phyloP scores from a whole-genome alignment of 495 filamentous ascomycete species.

The Talaromyces stipitatus region DNA sequence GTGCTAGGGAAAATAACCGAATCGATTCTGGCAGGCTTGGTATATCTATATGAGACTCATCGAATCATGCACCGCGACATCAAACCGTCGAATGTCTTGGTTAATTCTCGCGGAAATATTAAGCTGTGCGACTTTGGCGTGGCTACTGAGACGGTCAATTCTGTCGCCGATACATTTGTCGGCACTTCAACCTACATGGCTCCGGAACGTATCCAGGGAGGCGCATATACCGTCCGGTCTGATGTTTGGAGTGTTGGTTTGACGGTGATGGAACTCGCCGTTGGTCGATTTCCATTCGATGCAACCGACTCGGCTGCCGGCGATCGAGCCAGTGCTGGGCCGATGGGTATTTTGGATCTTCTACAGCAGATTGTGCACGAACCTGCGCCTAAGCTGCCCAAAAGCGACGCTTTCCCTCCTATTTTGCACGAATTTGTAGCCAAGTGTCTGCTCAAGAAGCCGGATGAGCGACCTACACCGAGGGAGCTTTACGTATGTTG shows the following conservation, averaged over 20 bases:
- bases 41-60: conserved; percentile 88
- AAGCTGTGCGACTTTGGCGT: conserved; percentile 98
- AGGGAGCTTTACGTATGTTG: conserved; percentile 60
- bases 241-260: conserved; percentile 99
- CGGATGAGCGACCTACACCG: conserved; percentile 82
- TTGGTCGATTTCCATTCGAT: conserved; percentile 92
- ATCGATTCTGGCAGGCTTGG: conserved; percentile 87
- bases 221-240: conserved; percentile 94
- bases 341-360: conserved; percentile 91
- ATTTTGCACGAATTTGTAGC: conserved; percentile 96
- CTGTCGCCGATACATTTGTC: conserved; percentile 94
- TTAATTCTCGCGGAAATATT: conserved; percentile 89
- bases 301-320: conserved; percentile 66
- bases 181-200: conserved; percentile 99
- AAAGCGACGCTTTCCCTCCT: conserved; percentile 92
- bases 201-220: conserved; percentile 92
- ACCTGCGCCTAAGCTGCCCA: conserved; percentile 83
- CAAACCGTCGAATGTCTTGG: conserved; percentile 93
- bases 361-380: conserved; percentile 97
- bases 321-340: conserved; percentile 59
- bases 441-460: conserved; percentile 84
- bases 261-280: conserved; percentile 91
- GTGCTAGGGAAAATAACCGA: conserved; percentile 98
- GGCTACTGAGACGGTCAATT: conserved; percentile 92
- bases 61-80: conserved; percentile 99